Base-by-base conservation (phyloP, 371 early-diverging fungal genomes). In the Circinella minor region DNA sequence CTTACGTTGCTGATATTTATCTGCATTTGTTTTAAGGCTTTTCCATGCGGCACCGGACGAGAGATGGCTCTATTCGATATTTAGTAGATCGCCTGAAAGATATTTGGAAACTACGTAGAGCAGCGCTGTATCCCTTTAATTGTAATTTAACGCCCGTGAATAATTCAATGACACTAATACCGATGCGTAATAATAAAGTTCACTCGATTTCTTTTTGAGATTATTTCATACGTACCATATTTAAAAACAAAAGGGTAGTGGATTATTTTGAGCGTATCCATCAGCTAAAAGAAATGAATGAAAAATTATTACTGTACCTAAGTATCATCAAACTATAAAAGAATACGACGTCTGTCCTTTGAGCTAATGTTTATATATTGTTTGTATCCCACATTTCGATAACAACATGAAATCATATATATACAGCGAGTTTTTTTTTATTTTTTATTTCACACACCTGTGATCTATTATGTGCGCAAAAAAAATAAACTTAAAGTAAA, bases 21-120 rank as follows among this genome's bases (percentile, higher is more conserved):
- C 87, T 55, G 79, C 79, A 7, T 81, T 75, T 14, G 78, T 77
- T 14, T 89, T 89, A 61, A 84, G 78, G 2, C 87, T 78, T 67
- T 88, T 75, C 92, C 92, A 92, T 72, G 88, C 83, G 15, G 94
- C 93, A 48, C 91, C 92, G 20, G 90, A 89, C 68, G 82, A 86
- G 9, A 89, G 86, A 13, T 89, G 88, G 0, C 89, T 86, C 71
- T 88, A 92, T 54, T 86, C 75, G 18, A 74, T 69, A 17, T 36
- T 54, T 38, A 70, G 60, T 1, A 66, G 70, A 61, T 83, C 81
- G 36, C 76, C 81, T n/a, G 88, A 86, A 49, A 85, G 82, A 36
- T 84, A 78, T 43, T 82, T 79, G 17, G 88, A 79, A 27, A 89
- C 76, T 17, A 89, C 71, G n/a, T n/a, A n/a, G n/a, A 14, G 81